These are phyloP conservation scores for Coniosporium tulheliwenetii DNA, from an alignment of 2,329 filamentous ascomycete species.

Conservation along the genomic window DNA sequence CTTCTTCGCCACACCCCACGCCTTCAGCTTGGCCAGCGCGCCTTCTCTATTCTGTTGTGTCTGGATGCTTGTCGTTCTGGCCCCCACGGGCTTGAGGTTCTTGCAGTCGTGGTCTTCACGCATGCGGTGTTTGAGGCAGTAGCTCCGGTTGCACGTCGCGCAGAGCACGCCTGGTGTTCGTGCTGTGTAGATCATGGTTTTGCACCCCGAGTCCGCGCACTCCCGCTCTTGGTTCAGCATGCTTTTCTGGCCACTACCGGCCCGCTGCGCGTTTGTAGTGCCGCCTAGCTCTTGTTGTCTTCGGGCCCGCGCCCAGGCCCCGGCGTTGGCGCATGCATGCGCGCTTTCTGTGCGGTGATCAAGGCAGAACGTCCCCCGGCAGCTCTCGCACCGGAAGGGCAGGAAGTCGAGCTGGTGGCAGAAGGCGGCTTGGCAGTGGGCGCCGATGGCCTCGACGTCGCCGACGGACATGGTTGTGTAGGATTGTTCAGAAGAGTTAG, in stretches of 20 bases:
- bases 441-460: slow-evolving; percentile 74
- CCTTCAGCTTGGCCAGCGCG: slow-evolving; percentile 61
- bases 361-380: slow-evolving; percentile 62
- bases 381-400: slow-evolving; percentile 86
- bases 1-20: slow-evolving; percentile 62
- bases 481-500: slow-evolving; percentile 26
- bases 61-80: slow-evolving; percentile 25
- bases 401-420: slow-evolving; percentile 95
- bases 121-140: slow-evolving; percentile 65
- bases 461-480: slow-evolving; percentile 59
- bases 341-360: slow-evolving; percentile 80
- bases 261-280: too few species aligned
- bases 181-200: slow-evolving; percentile 54
- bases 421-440: slow-evolving; percentile 79
- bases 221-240: slow-evolving; percentile 48
- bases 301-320: slow-evolving; percentile 41
- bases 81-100: slow-evolving; percentile 50
- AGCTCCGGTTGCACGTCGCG: slow-evolving; percentile 52
- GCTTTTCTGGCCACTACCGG: too few species aligned
- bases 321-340: slow-evolving; percentile 51
- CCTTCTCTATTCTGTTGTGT: slow-evolving; percentile 44
- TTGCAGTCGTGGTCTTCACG: slow-evolving; percentile 71
- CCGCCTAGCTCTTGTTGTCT: slow-evolving; percentile 11
- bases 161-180: slow-evolving; percentile 58
- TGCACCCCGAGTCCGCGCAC: slow-evolving; percentile 51